Evolutionary conservation across 2,329 filamentous ascomycete genomes (phyloP).

Genomic region (Botrytis hyacinthi): DNA sequence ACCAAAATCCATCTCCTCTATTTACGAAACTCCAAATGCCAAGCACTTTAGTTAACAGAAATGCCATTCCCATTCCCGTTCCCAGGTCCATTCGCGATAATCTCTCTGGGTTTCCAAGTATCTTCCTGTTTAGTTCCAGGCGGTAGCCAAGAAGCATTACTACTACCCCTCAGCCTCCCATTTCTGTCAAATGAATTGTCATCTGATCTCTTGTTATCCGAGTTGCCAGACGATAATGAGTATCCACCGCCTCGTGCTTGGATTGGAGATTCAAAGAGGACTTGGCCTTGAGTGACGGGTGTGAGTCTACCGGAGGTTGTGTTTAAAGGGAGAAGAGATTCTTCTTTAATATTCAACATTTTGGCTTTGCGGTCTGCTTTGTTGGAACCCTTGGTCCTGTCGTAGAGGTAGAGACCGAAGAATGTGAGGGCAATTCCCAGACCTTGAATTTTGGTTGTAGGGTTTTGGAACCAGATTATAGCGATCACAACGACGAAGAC

Average conservation of each 20-base stretch:
- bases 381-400: slow-evolving; percentile 83
- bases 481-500: slow-evolving; percentile 96
- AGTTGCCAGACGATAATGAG: slow-evolving; percentile 42
- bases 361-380: slow-evolving; percentile 82
- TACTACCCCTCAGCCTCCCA: slow-evolving; percentile 44
- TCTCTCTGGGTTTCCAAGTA: slow-evolving; percentile 60
- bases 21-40: not conserved
- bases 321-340: slow-evolving; percentile 33
- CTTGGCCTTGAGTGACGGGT: slow-evolving; percentile 15
- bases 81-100: slow-evolving; percentile 12
- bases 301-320: slow-evolving; percentile 21
- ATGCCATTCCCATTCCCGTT: slow-evolving; percentile 17
- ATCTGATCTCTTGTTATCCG: slow-evolving; percentile 39
- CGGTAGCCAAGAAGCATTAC: slow-evolving; percentile 62
- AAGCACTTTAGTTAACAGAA: slow-evolving; percentile 7
- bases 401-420: slow-evolving; percentile 89
- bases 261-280: slow-evolving; percentile 12
- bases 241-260: slow-evolving; percentile 30
- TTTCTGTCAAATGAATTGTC: slow-evolving; percentile 59
- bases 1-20: slow-evolving; percentile 9
- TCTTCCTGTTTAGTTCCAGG: slow-evolving; percentile 83
- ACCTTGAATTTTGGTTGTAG: slow-evolving; percentile 79
- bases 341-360: slow-evolving; percentile 52
- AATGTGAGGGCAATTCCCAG: slow-evolving; percentile 87
- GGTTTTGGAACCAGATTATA: slow-evolving; percentile 92